These are phyloP conservation scores for Beauveria asiatica DNA, from an alignment of 2,329 filamentous ascomycete species.

Conservation along the genomic window DNA sequence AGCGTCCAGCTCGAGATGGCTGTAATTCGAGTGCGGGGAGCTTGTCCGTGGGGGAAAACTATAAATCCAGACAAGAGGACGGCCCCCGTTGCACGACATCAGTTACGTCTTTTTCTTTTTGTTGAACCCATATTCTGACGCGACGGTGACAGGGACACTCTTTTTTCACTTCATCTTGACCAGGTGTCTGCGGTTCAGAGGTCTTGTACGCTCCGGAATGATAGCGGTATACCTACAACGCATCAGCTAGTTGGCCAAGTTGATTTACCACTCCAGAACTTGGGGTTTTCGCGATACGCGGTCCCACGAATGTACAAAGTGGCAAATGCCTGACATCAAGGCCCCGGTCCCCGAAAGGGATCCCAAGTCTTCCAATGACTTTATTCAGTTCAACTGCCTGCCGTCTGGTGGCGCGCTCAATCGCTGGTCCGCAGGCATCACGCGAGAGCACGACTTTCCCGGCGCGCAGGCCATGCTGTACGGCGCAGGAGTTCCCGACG, in stretches of 20 bases:
- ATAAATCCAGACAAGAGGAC: neutral
- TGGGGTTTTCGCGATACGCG: neutral
- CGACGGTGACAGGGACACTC: neutral
- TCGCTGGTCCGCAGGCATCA: conserved; percentile 76
- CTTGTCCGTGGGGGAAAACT: neutral
- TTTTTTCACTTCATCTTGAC: neutral
- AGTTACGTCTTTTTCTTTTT: neutral
- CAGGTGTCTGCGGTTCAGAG: neutral
- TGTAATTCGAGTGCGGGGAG: neutral
- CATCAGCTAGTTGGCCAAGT: no score
- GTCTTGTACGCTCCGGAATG: neutral
- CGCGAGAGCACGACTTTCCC: conserved; percentile 79
- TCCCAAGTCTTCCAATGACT: conserved; percentile 42
- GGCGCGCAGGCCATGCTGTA: conserved; percentile 96
- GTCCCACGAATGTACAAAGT: neutral
- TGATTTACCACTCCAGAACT: neutral
- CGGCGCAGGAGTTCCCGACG: conserved; percentile 77
- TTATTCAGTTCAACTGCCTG: conserved; percentile 43
- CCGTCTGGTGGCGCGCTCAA: conserved; percentile 57
- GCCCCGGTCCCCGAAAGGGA: conserved; percentile 16
- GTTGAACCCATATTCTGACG: neutral
- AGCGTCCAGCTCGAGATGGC: neutral
- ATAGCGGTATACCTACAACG: neutral
- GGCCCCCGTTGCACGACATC: neutral
- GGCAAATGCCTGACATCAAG: neutral